Conservation (phyloP, 208 protist genomes). For the Leishmania major region DNA sequence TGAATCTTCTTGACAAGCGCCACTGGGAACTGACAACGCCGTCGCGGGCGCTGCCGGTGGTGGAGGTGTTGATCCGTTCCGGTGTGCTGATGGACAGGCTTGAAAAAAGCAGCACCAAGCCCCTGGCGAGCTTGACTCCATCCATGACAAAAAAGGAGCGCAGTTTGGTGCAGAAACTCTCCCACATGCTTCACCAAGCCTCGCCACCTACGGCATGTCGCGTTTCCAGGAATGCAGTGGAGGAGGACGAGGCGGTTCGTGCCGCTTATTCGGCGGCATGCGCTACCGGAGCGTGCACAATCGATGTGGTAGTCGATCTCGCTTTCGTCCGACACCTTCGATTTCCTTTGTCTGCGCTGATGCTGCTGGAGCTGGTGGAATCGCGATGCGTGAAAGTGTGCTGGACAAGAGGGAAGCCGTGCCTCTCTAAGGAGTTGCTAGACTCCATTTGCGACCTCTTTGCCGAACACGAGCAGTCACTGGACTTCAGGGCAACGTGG, state of each 20-base stretch:
- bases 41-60: slow-evolving; percentile 56
- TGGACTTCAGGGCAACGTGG: slow-evolving; percentile 44
- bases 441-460: slow-evolving; percentile 27
- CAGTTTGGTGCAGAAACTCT: slow-evolving; percentile 40
- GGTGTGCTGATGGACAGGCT: slow-evolving; percentile 58
- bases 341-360: slow-evolving; percentile 17
- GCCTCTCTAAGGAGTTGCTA: slow-evolving; percentile 19
- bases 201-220: background rate
- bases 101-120: slow-evolving; percentile 39
- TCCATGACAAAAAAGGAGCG: slow-evolving; percentile 67
- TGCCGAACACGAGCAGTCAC: slow-evolving; percentile 13
- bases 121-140: slow-evolving; percentile 50
- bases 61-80: slow-evolving; percentile 55
- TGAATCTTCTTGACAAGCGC: slow-evolving; percentile 36
- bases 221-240: background rate
- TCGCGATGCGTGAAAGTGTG: slow-evolving; percentile 12
- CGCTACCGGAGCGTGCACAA: slow-evolving; percentile 13
- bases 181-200: slow-evolving; percentile 27
- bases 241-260: slow-evolving; percentile 26
- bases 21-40: slow-evolving; percentile 74
- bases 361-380: slow-evolving; percentile 41
- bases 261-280: slow-evolving; percentile 30
- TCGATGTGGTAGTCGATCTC: slow-evolving; percentile 7
- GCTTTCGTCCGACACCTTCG: slow-evolving; percentile 24
- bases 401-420: slow-evolving; percentile 13